Conservation (phyloP, 2,329 filamentous ascomycete species). For the Cadophora gregata region DNA sequence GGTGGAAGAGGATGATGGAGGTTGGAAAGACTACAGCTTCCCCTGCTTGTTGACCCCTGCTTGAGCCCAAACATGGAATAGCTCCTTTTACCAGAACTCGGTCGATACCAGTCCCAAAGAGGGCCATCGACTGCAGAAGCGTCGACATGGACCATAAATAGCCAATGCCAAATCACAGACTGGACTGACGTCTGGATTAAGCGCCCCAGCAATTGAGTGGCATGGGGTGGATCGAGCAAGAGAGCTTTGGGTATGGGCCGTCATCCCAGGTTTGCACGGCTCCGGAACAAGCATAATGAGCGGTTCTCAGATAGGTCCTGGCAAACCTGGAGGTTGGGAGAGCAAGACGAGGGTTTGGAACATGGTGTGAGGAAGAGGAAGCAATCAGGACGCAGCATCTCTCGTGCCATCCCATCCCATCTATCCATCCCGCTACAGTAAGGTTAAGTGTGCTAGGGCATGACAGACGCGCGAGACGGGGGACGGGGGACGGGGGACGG, state of each 20-base stretch:
- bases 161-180: slow-evolving; percentile 19
- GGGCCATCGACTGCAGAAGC: slow-evolving; percentile 19
- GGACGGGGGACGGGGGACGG: slow-evolving; percentile 4
- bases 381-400: slow-evolving; percentile 15
- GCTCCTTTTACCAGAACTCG: slow-evolving; percentile 18
- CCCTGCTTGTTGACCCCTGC: slow-evolving; percentile 20
- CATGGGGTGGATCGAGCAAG: not conserved
- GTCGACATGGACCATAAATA: slow-evolving; percentile 22
- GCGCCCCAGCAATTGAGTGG: slow-evolving; percentile 2
- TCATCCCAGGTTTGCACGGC: slow-evolving; percentile 12
- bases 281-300: slow-evolving; percentile 13
- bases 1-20: slow-evolving; percentile 30
- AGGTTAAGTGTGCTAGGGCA: slow-evolving; percentile 2
- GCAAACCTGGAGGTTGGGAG: not conserved
- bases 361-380: not conserved
- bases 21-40: slow-evolving; percentile 25
- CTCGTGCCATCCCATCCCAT: too few species aligned
- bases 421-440: not conserved
- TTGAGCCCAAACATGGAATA: slow-evolving; percentile 8
- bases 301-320: slow-evolving; percentile 2
- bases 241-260: slow-evolving; percentile 8
- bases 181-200: slow-evolving; percentile 5
- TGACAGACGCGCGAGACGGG: slow-evolving; percentile 13
- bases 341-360: not conserved
- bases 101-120: slow-evolving; percentile 22